Percentiles rank a stretch among this genome's conserved stretches.
phyloP scores from a whole-genome alignment of 2,329 filamentous ascomycete species.

The Exophiala mesophila region DNA sequence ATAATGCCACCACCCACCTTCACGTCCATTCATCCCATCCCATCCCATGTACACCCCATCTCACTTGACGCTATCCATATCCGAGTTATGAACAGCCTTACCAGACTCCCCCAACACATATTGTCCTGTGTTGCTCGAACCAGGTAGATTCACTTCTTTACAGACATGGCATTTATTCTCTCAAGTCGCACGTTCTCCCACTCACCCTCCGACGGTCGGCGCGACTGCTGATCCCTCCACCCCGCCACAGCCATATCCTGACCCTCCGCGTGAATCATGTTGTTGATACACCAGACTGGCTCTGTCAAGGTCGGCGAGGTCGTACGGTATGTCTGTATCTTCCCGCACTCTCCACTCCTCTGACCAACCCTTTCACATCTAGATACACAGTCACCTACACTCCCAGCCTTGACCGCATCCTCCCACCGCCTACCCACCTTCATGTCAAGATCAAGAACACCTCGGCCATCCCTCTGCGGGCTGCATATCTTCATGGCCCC shows the following conservation, averaged over 20 bases:
- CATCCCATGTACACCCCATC: neutral
- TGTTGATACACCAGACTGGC: slow-evolving; percentile 85
- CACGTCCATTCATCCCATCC: too few relatives aligned
- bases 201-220: neutral
- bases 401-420: slow-evolving; percentile 79
- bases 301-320: slow-evolving; percentile 93
- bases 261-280: slow-evolving; percentile 51
- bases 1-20: too few relatives aligned
- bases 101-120: too few relatives aligned
- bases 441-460: slow-evolving; percentile 89
- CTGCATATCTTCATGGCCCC: slow-evolving; percentile 92
- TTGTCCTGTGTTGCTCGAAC: too few relatives aligned
- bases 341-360: neutral
- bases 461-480: slow-evolving; percentile 81
- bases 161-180: neutral
- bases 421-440: slow-evolving; percentile 75
- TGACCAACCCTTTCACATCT: slow-evolving; percentile 5
- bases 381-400: slow-evolving; percentile 85
- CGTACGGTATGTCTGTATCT: slow-evolving; percentile 60
- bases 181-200: neutral
- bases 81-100: neutral
- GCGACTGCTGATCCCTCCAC: neutral
- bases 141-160: neutral
- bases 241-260: neutral
- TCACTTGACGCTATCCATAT: too few relatives aligned